Evolutionary conservation across 2,329 filamentous ascomycete species (phyloP), one percentile per base, ranked within the genome.

Genomic region (Penicillium sp.): DNA sequence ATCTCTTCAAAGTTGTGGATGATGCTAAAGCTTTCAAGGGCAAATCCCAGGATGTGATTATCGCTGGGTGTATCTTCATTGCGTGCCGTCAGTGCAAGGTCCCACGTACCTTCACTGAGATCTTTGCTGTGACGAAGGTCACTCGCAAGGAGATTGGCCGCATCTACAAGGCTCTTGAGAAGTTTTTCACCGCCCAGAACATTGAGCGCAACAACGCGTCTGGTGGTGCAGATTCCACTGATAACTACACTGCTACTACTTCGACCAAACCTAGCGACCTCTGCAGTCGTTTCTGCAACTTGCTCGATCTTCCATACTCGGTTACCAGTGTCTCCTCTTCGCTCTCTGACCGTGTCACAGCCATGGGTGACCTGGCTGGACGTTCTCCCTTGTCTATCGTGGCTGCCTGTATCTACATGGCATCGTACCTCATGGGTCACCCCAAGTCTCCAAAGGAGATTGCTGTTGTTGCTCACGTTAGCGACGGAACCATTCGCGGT

Each of bases 91-190:
- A 97, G 75, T 90, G 91, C 70, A 86, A 87, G 60, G 89, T 93
- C 29, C 89, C 90, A 5, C 90, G 95, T 63, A 96, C 92, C 3
- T 99, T 99, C 79, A 87, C 90, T 48, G 96, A 99, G 75, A 95
- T 99, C 68, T 96, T 90, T 78, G 89, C 91, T 59, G 82, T 98
- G 73, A 99, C 95, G 9, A 91, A 90, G 65, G 93, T 99, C 27
- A 88, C 89, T 59, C 97, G 98, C 81, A 98, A 98, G 79, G 96
- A 99, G 72, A 96, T 99, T 62, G 95, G 95, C 22, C 84, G 93
- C 56, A 93, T 93, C 24, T 99, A 97, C 84, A 99, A 99, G 80
- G 82, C 87, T 56, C 82, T 99, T 45, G 93, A 98, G 77, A 87
- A 88, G 66, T 97, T 96, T 77, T 84, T 98, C 70, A 86, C 88